Evolutionary conservation across 164 flowering plant species (phyloP).

Genomic region (Litsea cubeba): DNA sequence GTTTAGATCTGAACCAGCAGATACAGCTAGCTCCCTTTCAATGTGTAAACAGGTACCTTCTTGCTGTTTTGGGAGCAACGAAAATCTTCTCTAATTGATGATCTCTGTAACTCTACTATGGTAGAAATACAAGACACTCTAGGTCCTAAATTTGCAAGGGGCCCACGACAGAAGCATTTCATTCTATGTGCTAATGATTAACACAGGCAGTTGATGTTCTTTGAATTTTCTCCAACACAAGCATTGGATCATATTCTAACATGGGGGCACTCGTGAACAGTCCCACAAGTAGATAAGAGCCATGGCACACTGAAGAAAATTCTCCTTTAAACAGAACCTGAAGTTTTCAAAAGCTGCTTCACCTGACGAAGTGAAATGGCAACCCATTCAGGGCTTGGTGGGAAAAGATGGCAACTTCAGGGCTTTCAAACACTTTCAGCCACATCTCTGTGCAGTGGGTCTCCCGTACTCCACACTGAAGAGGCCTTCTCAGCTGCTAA

Average conservation of each 20-base stretch:
- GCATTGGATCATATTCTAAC: background rate
- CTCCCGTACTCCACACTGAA: conserved; percentile 34
- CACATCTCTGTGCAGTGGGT: conserved; percentile 39
- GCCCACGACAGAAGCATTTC: background rate
- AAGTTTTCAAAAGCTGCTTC: background rate
- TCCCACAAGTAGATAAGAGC: background rate
- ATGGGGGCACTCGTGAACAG: background rate
- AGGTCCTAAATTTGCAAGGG: too few relatives aligned
- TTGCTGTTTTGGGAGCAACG: too few relatives aligned
- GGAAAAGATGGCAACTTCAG: background rate
- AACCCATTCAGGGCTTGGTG: background rate
- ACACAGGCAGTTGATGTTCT: background rate
- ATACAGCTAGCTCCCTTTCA: too few relatives aligned
- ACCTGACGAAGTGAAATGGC: background rate
- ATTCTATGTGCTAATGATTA: background rate
- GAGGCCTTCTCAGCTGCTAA: conserved; percentile 64
- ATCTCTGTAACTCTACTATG: too few relatives aligned
- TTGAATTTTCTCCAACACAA: background rate
- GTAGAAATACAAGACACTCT: too few relatives aligned
- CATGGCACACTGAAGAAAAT: background rate
- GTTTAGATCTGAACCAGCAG: too few relatives aligned
- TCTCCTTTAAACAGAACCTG: background rate
- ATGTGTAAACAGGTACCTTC: too few relatives aligned
- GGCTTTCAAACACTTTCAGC: conserved; percentile 53
- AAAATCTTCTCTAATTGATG: too few relatives aligned